These are phyloP conservation scores for Suhomyces atakaporum DNA, from an alignment of 1,139 yeast species.

Conservation along the genomic window DNA sequence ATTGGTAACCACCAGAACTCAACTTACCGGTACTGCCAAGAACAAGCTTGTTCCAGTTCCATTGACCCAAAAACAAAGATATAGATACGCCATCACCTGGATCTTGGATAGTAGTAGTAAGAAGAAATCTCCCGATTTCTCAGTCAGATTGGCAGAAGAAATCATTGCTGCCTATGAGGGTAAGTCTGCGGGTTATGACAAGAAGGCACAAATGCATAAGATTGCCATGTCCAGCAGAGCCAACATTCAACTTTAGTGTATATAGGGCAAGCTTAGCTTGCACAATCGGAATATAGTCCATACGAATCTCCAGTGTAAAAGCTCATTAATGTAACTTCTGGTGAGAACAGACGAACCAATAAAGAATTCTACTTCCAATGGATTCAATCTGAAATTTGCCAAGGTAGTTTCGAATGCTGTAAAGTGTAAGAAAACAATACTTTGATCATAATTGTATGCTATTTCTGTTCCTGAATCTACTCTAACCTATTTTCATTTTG, in stretches of 20 bases:
- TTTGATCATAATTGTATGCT: no score
- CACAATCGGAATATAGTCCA: no score
- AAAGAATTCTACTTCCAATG: no score
- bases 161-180: conserved; percentile 77
- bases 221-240: conserved; percentile 83
- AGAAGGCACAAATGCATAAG: conserved; percentile 80
- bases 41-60: conserved; percentile 82
- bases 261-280: conserved; percentile 4
- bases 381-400: no score
- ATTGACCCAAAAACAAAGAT: conserved; percentile 76
- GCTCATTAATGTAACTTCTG: no score
- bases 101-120: conserved; percentile 80
- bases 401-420: no score
- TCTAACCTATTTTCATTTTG: no score
- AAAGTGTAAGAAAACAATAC: no score
- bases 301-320: no score
- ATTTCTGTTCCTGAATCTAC: no score
- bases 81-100: conserved; percentile 88
- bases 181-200: conserved; percentile 80
- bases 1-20: conserved; percentile 72
- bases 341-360: no score
- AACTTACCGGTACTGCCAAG: conserved; percentile 85
- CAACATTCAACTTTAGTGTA: conserved; percentile 48
- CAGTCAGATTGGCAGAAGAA: conserved; percentile 91
- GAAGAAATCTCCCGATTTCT: conserved; percentile 76